Base-by-base conservation (phyloP, 1,284 basidiomycete genomes). In the Xerocomus minutiporus region DNA sequence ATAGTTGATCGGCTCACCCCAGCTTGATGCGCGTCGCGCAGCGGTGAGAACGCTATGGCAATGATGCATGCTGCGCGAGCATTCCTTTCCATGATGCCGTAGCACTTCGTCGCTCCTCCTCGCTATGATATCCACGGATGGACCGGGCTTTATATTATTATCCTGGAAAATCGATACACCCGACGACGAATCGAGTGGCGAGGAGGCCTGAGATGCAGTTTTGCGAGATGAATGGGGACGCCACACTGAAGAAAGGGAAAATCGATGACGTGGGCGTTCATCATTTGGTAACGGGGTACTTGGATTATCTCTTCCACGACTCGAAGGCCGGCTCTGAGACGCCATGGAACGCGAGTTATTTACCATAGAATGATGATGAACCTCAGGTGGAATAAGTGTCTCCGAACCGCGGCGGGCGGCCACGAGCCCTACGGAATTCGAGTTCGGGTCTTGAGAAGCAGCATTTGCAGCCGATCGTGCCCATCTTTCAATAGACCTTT, bases 21-120 rank as follows among this genome's bases (percentile, higher is more conserved):
- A 85, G 61, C 83, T 85, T 44, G 83, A 82, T 8, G 84, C 84
- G 12, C 84, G 74, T 59, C 80, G 73, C 25, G 77, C 77, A 25
- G 73, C 66, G 1, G 68, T 70, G 48, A 74, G 60, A 47, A 57
- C 54, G n/a, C 64, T 66, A 55, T 61, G 55, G 53, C 63, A 57
- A 50, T 63, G 64, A 58, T 68, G 72, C 52, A 60, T 54, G 53
- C 52, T 61, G 53, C 43, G 60, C 48, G 52, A 59, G 8, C 17
- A 56, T 40, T 55, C 63, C 47, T 55, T 62, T 35, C 62, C 62
- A 25, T 54, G 59, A 15, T 62, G 60, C 48, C 66, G 65, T 35
- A 72, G 55, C 26, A 67, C 65, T 56, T 74, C 69, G 38, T 65
- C 69, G 47, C 73, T 72, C 48, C 70, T 62, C 44, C 65, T 60